phyloP scores from a whole-genome alignment of 768 basidiomycete genomes.

The Pleurotus ostreatus region DNA sequence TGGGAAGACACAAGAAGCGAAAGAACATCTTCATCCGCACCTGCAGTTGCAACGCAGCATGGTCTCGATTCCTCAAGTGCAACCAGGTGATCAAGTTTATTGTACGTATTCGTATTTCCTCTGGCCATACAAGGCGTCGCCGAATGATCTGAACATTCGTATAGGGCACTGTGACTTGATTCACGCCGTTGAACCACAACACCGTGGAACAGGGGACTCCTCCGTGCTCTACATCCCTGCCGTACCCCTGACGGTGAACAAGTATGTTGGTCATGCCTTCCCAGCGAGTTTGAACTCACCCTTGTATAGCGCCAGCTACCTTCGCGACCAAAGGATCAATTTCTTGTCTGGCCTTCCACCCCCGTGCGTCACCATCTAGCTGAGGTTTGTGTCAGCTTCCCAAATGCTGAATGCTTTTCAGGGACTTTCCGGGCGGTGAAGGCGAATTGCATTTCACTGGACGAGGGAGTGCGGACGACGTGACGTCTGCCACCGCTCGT shows the following conservation, averaged over 20 bases:
- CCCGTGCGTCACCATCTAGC: conserved; percentile 30
- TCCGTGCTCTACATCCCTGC: conserved; percentile 57
- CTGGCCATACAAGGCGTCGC: not conserved
- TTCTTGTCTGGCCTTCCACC: conserved; percentile 45
- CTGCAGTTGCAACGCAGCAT: conserved; percentile 51
- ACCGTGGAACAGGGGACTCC: conserved; percentile 44
- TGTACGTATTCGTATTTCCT: conserved; percentile 27
- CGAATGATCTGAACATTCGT: not conserved
- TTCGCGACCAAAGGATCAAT: conserved; percentile 44
- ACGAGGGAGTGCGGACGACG: conserved; percentile 29
- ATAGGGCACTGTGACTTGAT: conserved; percentile 53
- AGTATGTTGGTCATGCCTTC: conserved; percentile 26
- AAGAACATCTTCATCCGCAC: conserved; percentile 57
- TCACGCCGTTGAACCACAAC: conserved; percentile 50
- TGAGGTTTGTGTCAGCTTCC: not conserved
- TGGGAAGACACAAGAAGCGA: conserved; percentile 54
- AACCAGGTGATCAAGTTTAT: conserved; percentile 63
- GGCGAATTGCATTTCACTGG: conserved; percentile 43
- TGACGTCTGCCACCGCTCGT: conserved; percentile 30
- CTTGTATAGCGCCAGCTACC: conserved; percentile 37
- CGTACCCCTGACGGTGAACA: conserved; percentile 44
- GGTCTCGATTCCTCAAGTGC: conserved; percentile 52
- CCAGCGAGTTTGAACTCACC: not conserved
- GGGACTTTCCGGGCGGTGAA: conserved; percentile 50
- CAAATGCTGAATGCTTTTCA: conserved; percentile 12